Evolutionary conservation across 2,329 filamentous ascomycete species (phyloP), one percentile per base, ranked within the genome.

Genomic region (Sphaerulina vaccinii): DNA sequence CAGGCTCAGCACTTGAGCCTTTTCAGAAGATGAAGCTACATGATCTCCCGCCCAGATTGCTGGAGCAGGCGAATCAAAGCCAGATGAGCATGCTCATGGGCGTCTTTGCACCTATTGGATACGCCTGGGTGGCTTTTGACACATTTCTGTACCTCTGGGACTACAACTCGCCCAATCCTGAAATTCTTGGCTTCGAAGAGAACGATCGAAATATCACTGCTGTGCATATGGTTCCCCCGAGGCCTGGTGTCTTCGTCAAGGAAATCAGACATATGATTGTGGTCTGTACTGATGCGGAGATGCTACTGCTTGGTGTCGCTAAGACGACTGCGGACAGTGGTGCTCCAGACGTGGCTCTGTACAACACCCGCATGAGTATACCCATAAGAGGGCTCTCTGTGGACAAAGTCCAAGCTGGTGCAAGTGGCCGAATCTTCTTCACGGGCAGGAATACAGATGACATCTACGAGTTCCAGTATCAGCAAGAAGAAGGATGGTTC

Each of bases 401-500:
- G 33, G 83, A 83, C 49, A 79, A 86, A 39, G 90, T 99, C 61
- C 84, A 85, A 18, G 89, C 87, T 13, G 93, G 91, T 0, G 72
- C 75, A 2, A 87, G 83, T 18, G 95, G 95, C 7, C 87, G 93
- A 55, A 93, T 99, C 59, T 99, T 99, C 76, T 96, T 96, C 65
- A 85, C 87, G 36, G 89, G 90, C 32, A 81, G 80, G 44, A 80
- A 78, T 44, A 88, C 92, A 59, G 90, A 90, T 58, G 91, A 97
- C 63, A 83, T 99, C 41, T 89, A 93, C 69, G 93, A 99, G 71
- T 81, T 99, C 48, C 91, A 87, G 61, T 99, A 99, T 68, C 92
- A 97, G 71, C 90, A 96, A 65, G 90, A 97, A 70, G 93, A 99
- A 72, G 87, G 88, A 62, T 99, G 93, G 93, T 99, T 99, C 68